Evolutionary conservation across 345 rosid species (phyloP).

Genomic region (Odontarrhena argentea): DNA sequence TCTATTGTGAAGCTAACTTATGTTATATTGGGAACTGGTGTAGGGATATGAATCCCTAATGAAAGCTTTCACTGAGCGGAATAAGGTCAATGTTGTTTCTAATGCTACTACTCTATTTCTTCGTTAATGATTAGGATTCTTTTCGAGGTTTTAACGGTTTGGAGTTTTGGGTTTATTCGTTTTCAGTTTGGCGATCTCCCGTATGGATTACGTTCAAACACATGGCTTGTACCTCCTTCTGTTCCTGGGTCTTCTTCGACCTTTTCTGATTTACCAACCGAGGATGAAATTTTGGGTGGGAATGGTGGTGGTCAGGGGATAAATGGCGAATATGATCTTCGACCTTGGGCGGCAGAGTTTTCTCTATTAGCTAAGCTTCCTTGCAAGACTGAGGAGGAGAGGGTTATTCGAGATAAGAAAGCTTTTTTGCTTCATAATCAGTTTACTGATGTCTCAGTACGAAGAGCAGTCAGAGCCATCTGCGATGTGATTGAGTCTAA

Average conservation of each 20-base stretch:
- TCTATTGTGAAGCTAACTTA: not conserved
- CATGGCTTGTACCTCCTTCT: constrained; percentile 87
- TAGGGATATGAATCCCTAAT: constrained; percentile 88
- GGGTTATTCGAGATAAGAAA: constrained; percentile 81
- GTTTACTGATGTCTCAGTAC: constrained; percentile 76
- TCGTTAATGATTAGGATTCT: constrained; percentile 6
- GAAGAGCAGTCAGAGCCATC: constrained; percentile 70
- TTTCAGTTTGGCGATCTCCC: constrained; percentile 96
- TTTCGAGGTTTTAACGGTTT: constrained; percentile 15
- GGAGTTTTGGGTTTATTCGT: not conserved
- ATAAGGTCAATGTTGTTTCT: constrained; percentile 56
- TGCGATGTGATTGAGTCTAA: constrained; percentile 44
- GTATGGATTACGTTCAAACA: constrained; percentile 81
- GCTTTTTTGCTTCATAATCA: constrained; percentile 83
- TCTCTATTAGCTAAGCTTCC: constrained; percentile 78
- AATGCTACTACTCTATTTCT: not conserved
- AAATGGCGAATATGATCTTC: constrained; percentile 59
- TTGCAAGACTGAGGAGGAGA: constrained; percentile 91
- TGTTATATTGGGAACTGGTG: constrained; percentile 26
- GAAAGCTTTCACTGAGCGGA: constrained; percentile 88
- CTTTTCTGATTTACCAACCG: constrained; percentile 69
- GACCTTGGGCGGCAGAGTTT: constrained; percentile 85
- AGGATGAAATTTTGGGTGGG: constrained; percentile 91
- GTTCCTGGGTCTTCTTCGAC: constrained; percentile 61
- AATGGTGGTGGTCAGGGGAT: constrained; percentile 88